Evolutionary conservation across 805 yeast species (phyloP).

Genomic region (Metschnikowia amazonensis): DNA sequence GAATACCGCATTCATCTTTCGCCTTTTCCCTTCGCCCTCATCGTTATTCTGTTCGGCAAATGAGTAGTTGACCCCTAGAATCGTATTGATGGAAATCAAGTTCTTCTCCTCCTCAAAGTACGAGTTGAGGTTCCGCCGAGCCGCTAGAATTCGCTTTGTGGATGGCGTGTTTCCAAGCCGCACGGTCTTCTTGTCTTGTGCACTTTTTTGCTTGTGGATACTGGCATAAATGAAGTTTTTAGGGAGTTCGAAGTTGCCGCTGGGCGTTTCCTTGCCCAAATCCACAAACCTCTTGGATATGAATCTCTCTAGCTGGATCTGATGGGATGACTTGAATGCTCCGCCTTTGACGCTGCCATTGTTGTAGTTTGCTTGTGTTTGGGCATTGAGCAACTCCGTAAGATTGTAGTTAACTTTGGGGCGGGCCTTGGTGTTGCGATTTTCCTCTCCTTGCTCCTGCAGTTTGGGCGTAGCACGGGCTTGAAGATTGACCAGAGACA

Average conservation of each 20-base stretch:
- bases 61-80: slow-evolving; percentile 38
- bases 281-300: slow-evolving; percentile 36
- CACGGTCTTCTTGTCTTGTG: slow-evolving; percentile 22
- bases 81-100: slow-evolving; percentile 39
- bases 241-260: slow-evolving; percentile 37
- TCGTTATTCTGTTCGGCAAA: slow-evolving; percentile 36
- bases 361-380: slow-evolving; percentile 31
- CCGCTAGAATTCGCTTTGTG: slow-evolving; percentile 40
- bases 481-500: slow-evolving; percentile 39
- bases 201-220: slow-evolving; percentile 23
- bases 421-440: slow-evolving; percentile 29
- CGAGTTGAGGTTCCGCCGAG: slow-evolving; percentile 40
- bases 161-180: slow-evolving; percentile 43
- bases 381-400: slow-evolving; percentile 41
- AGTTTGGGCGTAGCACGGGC: slow-evolving; percentile 32
- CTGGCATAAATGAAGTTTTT: slow-evolving; percentile 37
- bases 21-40: slow-evolving; percentile 14
- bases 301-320: slow-evolving; percentile 38
- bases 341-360: slow-evolving; percentile 25
- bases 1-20: slow-evolving; percentile 15
- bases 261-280: slow-evolving; percentile 30
- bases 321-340: slow-evolving; percentile 40
- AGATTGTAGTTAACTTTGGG: slow-evolving; percentile 44
- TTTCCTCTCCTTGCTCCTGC: slow-evolving; percentile 16
- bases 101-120: slow-evolving; percentile 46